Evolutionary conservation across 2,329 filamentous ascomycete genomes (phyloP).

Genomic region (Orbilia ellipsospora): DNA sequence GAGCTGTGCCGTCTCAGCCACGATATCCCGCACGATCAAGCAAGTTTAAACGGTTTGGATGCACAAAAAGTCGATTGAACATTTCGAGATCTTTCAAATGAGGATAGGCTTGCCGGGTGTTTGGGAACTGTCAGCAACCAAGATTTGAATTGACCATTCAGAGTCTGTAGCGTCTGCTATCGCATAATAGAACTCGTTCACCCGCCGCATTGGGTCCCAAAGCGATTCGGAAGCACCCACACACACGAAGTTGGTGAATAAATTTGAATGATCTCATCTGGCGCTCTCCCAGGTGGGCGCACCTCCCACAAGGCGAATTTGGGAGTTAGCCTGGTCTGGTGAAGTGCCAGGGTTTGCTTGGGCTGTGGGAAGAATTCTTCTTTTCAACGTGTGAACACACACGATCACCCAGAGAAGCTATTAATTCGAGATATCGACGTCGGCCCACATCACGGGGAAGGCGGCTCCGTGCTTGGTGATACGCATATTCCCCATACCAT

Average conservation of each 20-base stretch:
- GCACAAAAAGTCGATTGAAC: slow-evolving; percentile 6
- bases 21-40: slow-evolving; percentile 24
- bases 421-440: slow-evolving; percentile 3
- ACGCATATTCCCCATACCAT: slow-evolving; percentile 11
- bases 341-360: not conserved
- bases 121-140: slow-evolving; percentile 5
- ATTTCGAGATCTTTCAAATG: slow-evolving; percentile 11
- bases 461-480: slow-evolving; percentile 34
- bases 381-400: not conserved
- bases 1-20: slow-evolving; percentile 41
- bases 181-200: not conserved
- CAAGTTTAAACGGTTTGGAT: slow-evolving; percentile 32
- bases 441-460: slow-evolving; percentile 25
- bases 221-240: slow-evolving; percentile 32
- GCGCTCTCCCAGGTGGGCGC: slow-evolving; percentile 21
- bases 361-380: slow-evolving; percentile 10
- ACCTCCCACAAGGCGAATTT: slow-evolving; percentile 44
- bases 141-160: slow-evolving; percentile 9
- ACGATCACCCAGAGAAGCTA: no score
- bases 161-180: slow-evolving; percentile 42
- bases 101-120: slow-evolving; percentile 28
- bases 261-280: slow-evolving; percentile 45
- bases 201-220: not conserved
- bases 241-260: not conserved
- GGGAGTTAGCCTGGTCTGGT: slow-evolving; percentile 30